phyloP scores from a whole-genome alignment of 805 yeast species.

The Metschnikowia rubicola region DNA sequence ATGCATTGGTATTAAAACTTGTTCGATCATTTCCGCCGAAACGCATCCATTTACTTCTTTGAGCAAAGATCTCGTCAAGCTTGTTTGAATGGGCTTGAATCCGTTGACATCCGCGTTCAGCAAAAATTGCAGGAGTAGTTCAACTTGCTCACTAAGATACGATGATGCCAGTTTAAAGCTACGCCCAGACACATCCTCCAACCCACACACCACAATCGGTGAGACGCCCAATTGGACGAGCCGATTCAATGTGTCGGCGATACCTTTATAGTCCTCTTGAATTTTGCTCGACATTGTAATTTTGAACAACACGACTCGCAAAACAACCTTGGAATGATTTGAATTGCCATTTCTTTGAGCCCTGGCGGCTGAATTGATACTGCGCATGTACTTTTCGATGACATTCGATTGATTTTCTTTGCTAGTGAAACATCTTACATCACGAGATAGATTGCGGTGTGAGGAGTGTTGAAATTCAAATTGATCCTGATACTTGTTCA shows the following conservation, averaged over 20 bases:
- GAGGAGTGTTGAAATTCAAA: slow-evolving; percentile 26
- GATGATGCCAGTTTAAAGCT: slow-evolving; percentile 31
- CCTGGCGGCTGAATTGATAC: slow-evolving; percentile 18
- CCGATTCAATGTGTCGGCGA: slow-evolving; percentile 54
- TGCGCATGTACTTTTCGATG: slow-evolving; percentile 30
- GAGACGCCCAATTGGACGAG: slow-evolving; percentile 64
- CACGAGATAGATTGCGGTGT: slow-evolving; percentile 1
- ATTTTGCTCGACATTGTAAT: slow-evolving; percentile 40
- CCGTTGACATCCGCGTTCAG: slow-evolving; percentile 21
- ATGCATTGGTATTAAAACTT: slow-evolving; percentile 37
- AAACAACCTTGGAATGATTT: slow-evolving; percentile 38
- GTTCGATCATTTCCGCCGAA: slow-evolving; percentile 25
- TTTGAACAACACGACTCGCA: slow-evolving; percentile 56
- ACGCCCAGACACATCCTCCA: slow-evolving; percentile 19
- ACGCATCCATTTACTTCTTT: slow-evolving; percentile 11
- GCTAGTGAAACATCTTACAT: background rate
- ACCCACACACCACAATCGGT: slow-evolving; percentile 66
- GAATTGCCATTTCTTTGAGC: slow-evolving; percentile 21
- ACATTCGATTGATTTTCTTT: slow-evolving; percentile 10
- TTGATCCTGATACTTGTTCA: slow-evolving; percentile 61
- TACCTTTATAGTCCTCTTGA: slow-evolving; percentile 36
- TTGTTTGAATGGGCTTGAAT: slow-evolving; percentile 22
- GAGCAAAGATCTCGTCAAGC: slow-evolving; percentile 28
- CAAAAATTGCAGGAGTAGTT: slow-evolving; percentile 25
- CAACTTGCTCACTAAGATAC: slow-evolving; percentile 31